phyloP scores from a whole-genome alignment of 805 yeast genomes.

The Henningerozyma blattae region DNA sequence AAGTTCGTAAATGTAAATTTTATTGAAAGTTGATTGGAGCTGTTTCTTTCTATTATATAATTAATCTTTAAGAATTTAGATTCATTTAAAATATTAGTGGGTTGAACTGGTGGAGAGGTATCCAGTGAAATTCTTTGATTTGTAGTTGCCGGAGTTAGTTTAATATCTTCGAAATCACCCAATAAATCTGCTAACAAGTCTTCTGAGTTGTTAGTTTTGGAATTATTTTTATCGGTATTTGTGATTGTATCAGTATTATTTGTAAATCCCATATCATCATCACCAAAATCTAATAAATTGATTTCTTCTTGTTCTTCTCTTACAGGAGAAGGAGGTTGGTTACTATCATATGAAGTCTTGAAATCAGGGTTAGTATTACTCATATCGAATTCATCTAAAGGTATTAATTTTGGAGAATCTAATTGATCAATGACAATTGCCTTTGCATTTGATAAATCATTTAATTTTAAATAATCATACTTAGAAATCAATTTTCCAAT shows the following conservation, averaged over 20 bases:
- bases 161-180: constrained; percentile 1
- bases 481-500: constrained; percentile 56
- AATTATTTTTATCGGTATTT: constrained; percentile 10
- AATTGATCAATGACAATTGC: constrained; percentile 28
- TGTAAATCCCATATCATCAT: constrained; percentile 26
- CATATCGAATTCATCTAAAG: background rate
- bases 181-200: constrained; percentile 4
- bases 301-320: constrained; percentile 29
- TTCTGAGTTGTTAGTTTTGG: constrained; percentile 4
- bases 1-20: constrained; percentile 40
- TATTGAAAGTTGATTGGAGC: constrained; percentile 30
- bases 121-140: constrained; percentile 23
- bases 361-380: too few relatives aligned
- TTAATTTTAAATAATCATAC: constrained; percentile 50
- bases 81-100: constrained; percentile 12
- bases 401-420: background rate
- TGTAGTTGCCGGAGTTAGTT: constrained; percentile 4
- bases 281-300: constrained; percentile 67
- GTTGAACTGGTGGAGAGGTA: constrained; percentile 1
- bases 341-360: too few relatives aligned
- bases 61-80: constrained; percentile 37
- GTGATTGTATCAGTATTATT: constrained; percentile 13
- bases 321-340: constrained; percentile 11
- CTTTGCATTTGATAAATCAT: constrained; percentile 43
- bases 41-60: constrained; percentile 27